Base-by-base conservation (phyloP, 805 yeast genomes). In the Metschnikowia kunwiensis region DNA sequence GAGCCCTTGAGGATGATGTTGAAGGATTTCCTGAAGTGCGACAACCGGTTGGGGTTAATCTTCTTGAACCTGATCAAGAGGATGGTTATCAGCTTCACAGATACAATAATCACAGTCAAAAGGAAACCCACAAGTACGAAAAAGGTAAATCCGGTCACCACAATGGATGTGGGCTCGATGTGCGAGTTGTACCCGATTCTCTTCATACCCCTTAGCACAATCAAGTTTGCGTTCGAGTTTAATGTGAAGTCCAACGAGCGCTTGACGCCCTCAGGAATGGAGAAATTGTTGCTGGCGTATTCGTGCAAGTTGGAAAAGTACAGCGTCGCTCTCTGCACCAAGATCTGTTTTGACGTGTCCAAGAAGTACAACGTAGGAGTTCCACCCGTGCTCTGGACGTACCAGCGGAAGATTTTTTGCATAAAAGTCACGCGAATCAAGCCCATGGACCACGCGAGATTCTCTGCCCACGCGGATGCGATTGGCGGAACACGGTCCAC, bases 361-460 rank as follows among this genome's bases (percentile, higher is more conserved):
- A 79, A 73, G 44, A 85, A 64, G 53, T 80, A 78, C 27, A 82
- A 69, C 5, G 84, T 63, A 21, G 96, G 96, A 1, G 74, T 62
- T 27, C 97, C 97, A 32, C 97, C 97, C 1, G 97, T 88, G 19
- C 93, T 64, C 57, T 85, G 88, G 28, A 85, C 77, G 50, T 80
- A 85, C 94, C 94, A 85, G 50, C 91, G 69, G 59, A 85, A 82
- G 44, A 85, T 80, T 42, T 77, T 66, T 61, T 89, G 96, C 95
- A 89, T 85, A 57, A 88, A 89, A 2, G 55, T 52, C 26, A 84
- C 75, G 56, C 82, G 70, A 49, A 89, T 86, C 42, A 89, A 70
- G 2, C 97, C 97, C 84, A 89, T 85, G 1, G 96, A 86, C 97
- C 97, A 89, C 19, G 87, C 88, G 53, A 89, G 69, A 55, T 89